Percentiles rank a stretch among this genome's conserved stretches.
phyloP scores from a whole-genome alignment of 2,329 filamentous ascomycete genomes.

The Claviceps humidiphila region DNA sequence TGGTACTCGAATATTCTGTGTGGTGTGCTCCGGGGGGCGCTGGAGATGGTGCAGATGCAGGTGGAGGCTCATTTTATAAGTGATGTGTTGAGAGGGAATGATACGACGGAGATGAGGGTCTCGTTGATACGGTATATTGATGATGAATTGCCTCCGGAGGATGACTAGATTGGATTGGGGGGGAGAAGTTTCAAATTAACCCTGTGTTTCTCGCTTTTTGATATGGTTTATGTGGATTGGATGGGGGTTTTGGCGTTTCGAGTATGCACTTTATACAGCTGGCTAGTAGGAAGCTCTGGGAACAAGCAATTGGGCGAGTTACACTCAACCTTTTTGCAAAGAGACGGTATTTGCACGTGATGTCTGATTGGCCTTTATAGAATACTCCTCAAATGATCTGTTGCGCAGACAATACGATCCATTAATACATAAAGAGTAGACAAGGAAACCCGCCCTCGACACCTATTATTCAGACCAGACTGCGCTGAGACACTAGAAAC shows the following conservation, averaged over 20 bases:
- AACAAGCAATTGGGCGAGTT: too few species aligned
- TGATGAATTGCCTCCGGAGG: slow-evolving; percentile 91
- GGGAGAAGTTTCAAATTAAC: neutral
- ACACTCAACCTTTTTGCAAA: too few species aligned
- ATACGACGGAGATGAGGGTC: slow-evolving; percentile 94
- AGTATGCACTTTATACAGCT: too few species aligned
- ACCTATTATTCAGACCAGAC: too few species aligned
- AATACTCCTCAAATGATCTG: too few species aligned
- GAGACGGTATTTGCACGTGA: too few species aligned
- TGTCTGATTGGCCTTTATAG: too few species aligned
- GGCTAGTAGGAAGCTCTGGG: too few species aligned
- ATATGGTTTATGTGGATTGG: neutral
- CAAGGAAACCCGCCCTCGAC: too few species aligned
- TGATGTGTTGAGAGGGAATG: slow-evolving; percentile 82
- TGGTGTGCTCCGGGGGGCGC: slow-evolving; percentile 74
- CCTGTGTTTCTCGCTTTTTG: neutral
- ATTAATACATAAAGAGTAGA: too few species aligned
- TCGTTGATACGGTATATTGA: slow-evolving; percentile 89
- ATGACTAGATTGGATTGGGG: slow-evolving; percentile 48
- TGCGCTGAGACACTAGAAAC: too few species aligned
- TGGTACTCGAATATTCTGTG: slow-evolving; percentile 99
- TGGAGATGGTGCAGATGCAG: slow-evolving; percentile 99
- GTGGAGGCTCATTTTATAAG: slow-evolving; percentile 94
- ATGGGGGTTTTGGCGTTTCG: neutral
- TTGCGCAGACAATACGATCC: too few species aligned